Base-by-base conservation (phyloP, 805 yeast species). In the Dipodascopsis tothii region DNA sequence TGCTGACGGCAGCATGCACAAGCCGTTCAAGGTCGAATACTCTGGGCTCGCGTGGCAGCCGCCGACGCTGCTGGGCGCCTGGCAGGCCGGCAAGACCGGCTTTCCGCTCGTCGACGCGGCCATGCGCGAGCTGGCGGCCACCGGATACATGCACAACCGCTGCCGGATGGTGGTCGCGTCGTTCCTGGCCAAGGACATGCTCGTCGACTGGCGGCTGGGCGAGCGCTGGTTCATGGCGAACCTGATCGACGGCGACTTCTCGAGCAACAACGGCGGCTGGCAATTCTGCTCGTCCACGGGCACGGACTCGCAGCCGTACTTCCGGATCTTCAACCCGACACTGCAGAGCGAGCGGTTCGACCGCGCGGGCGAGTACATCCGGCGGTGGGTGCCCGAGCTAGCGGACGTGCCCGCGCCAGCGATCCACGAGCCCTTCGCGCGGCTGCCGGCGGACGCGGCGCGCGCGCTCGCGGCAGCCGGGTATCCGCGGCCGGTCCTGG, bases 261-360 rank as follows among this genome's bases (percentile, higher is more conserved):
- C 75, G 23, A 72, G 76, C 34, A 76, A 76, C 56, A 67, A 69
- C 37, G 78, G 76, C 5, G 80, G 80, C 1, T 76, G 80, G 81
- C 75, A 75, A 1, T 74, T 74, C 56, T 62, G 72, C 34, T 66
- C 76, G 3, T 67, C 75, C 47, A 69, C 73, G 1, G 78, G 79
- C 1, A 68, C 72, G 14, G 77, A 73, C 52, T 70, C 75, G 1
- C 80, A 75, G 54, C 80, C 80, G 2, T 75, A 71, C 62, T 75
- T 74, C 56, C 63, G 80, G 19, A 70, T 74, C 4, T 72, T 76
- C 57, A 75, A 76, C 51, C 76, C 78, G 19, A 67, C 64, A 49
- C 52, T 70, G 2, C 80, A 76, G 50, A 68, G 73, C 22, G 69
- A 67, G 48, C 70, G 65, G 48, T 73, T 67, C 48, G 80, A 74